These are phyloP conservation scores for Penicillium alfredii DNA, from an alignment of 495 filamentous ascomycete species.

Conservation along the genomic window DNA sequence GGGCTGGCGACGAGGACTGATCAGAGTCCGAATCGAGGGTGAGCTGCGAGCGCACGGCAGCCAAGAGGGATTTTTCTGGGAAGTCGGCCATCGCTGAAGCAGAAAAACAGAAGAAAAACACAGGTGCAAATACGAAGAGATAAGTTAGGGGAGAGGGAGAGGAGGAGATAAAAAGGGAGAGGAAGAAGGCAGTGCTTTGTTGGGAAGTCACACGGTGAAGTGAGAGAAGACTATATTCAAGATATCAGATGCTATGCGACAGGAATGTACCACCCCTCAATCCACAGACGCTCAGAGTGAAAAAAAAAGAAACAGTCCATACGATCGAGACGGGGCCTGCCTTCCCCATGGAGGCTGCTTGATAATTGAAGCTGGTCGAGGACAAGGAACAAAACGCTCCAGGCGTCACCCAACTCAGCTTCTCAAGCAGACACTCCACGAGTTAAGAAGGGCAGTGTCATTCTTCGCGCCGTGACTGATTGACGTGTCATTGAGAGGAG, in stretches of 20 bases:
- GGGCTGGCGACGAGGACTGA: not conserved
- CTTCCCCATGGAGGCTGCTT: slow-evolving; percentile 32
- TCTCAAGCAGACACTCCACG: slow-evolving; percentile 23
- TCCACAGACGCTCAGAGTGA: slow-evolving; percentile 14
- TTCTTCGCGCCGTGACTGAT: slow-evolving; percentile 96
- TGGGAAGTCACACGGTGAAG: too few relatives aligned
- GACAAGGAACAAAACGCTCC: slow-evolving; percentile 40
- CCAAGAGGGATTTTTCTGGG: slow-evolving; percentile 4
- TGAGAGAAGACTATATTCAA: too few relatives aligned
- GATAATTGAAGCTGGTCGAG: slow-evolving; percentile 29
- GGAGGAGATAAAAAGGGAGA: not conserved
- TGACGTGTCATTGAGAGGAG: slow-evolving; percentile 68
- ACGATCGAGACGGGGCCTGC: slow-evolving; percentile 29
- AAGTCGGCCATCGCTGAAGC: too few relatives aligned
- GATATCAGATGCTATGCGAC: slow-evolving; percentile 8
- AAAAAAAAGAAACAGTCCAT: slow-evolving; percentile 20
- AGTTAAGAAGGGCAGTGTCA: slow-evolving; percentile 41
- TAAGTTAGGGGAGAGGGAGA: not conserved
- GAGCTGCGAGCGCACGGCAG: slow-evolving; percentile 13
- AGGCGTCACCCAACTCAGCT: slow-evolving; percentile 9
- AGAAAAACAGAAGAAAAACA: too few relatives aligned
- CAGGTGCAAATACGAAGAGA: not conserved
- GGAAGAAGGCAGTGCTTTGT: slow-evolving; percentile 3
- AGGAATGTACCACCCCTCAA: slow-evolving; percentile 32
- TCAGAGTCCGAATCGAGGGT: slow-evolving; percentile 8